Evolutionary conservation across 2,329 filamentous ascomycete genomes (phyloP).

Genomic region (Sordariomycetes sp.): DNA sequence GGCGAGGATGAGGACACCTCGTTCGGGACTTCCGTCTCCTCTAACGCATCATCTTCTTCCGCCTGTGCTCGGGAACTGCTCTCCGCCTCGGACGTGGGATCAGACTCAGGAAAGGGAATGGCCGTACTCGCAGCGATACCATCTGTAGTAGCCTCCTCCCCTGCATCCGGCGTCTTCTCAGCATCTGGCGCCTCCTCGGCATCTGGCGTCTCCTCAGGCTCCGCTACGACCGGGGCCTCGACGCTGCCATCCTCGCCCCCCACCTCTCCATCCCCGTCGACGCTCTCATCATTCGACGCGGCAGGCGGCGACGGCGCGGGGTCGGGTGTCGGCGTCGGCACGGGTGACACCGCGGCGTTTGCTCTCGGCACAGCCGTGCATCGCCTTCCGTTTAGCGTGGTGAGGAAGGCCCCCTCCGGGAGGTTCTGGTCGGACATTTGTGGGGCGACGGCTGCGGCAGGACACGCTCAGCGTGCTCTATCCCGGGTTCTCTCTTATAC

Average conservation of each 20-base stretch:
- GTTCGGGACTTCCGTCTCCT: not conserved
- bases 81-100: not conserved
- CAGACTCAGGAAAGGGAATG: conserved; percentile 11
- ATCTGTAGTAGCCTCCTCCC: not conserved
- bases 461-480: conserved; percentile 5
- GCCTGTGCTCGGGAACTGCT: not conserved
- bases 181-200: not conserved
- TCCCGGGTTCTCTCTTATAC: conserved; percentile 9
- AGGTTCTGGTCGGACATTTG: conserved; percentile 32
- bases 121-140: conserved; percentile 20
- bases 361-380: conserved; percentile 38
- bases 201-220: not conserved
- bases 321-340: conserved; percentile 9
- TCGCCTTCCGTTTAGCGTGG: conserved; percentile 32
- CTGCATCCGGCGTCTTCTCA: not conserved
- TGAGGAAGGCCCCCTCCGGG: conserved; percentile 32
- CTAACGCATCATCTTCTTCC: not conserved
- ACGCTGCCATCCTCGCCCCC: too few relatives aligned
- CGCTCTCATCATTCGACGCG: not conserved
- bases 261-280: too few relatives aligned
- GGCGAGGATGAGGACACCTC: not conserved
- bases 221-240: not conserved
- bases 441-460: conserved; percentile 7
- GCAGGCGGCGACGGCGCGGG: not conserved
- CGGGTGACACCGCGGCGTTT: conserved; percentile 6